These are phyloP conservation scores for Aphanocladium album DNA, from an alignment of 2,329 filamentous ascomycete species.

Conservation along the genomic window DNA sequence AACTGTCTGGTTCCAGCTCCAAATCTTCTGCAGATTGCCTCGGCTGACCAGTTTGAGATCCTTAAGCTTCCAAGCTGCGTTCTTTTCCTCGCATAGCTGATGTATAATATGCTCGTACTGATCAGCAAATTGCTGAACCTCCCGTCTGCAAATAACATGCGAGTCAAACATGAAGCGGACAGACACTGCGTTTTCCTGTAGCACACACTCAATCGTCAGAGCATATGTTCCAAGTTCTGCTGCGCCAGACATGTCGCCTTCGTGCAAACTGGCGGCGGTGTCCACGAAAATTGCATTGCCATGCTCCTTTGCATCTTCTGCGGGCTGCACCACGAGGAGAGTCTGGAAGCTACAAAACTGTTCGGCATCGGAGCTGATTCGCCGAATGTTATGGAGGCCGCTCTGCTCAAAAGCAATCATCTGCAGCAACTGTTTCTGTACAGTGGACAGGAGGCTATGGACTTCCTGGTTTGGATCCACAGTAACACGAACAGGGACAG, in stretches of 20 bases:
- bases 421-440: constrained; percentile 13
- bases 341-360: constrained; percentile 18
- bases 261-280: not conserved
- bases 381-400: constrained; percentile 12
- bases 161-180: not conserved
- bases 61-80: not conserved
- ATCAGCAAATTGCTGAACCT: not conserved
- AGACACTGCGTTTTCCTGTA: not conserved
- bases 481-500: constrained; percentile 11
- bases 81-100: not conserved
- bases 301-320: not conserved
- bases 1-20: not conserved
- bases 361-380: constrained; percentile 8
- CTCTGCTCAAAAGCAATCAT: constrained; percentile 13
- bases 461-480: not conserved
- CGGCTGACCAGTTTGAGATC: not conserved
- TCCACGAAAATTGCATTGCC: not conserved
- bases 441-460: constrained; percentile 12
- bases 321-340: constrained; percentile 15
- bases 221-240: not conserved
- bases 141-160: not conserved
- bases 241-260: not conserved
- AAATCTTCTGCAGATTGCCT: not conserved
- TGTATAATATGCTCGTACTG: constrained; percentile 5
- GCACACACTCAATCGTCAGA: not conserved